Conservation (phyloP, 805 yeast genomes). For the Saccharomycopsis synnaedendra region DNA sequence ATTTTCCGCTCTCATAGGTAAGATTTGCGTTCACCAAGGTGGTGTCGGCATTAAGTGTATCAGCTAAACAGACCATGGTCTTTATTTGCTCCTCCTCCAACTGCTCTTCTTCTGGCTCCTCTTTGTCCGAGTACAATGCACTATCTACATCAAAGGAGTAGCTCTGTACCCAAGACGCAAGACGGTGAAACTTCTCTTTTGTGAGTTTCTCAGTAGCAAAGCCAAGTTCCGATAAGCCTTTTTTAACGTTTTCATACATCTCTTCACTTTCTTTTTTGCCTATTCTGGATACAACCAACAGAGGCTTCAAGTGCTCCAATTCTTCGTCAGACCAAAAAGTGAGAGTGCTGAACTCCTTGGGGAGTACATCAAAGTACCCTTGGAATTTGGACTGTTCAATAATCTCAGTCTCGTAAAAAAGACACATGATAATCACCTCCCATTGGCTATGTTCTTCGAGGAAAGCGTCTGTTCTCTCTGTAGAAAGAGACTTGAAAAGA, state of each 20-base stretch:
- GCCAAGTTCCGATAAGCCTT: conserved; percentile 28
- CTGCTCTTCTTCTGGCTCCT: conserved; percentile 22
- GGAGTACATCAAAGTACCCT: conserved; percentile 63
- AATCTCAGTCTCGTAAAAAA: conserved; percentile 48
- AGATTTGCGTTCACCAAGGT: conserved; percentile 64
- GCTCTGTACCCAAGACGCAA: conserved; percentile 77
- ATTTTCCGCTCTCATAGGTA: conserved; percentile 32
- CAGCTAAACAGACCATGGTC: conserved; percentile 91
- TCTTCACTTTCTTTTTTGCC: conserved; percentile 59
- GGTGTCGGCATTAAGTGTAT: conserved; percentile 80
- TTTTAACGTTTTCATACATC: conserved; percentile 38
- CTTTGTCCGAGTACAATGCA: conserved; percentile 22
- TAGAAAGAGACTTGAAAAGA: conserved; percentile 22
- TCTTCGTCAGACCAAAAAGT: conserved; percentile 75
- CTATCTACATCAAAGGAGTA: conserved; percentile 79
- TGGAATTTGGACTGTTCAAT: conserved; percentile 46
- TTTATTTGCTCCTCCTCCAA: conserved; percentile 31
- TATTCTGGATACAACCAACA: conserved; percentile 55
- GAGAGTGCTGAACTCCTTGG: conserved; percentile 26
- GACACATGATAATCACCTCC: conserved; percentile 63
- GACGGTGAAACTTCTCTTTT: conserved; percentile 49
- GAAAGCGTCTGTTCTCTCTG: conserved; percentile 20
- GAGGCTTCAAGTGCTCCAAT: conserved; percentile 47
- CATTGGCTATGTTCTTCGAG: conserved; percentile 47
- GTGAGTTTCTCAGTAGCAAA: conserved; percentile 25